Evolutionary conservation across 1,284 basidiomycete species (phyloP), one percentile per base, ranked within the genome.

Genomic region (Melampsora medusae): DNA sequence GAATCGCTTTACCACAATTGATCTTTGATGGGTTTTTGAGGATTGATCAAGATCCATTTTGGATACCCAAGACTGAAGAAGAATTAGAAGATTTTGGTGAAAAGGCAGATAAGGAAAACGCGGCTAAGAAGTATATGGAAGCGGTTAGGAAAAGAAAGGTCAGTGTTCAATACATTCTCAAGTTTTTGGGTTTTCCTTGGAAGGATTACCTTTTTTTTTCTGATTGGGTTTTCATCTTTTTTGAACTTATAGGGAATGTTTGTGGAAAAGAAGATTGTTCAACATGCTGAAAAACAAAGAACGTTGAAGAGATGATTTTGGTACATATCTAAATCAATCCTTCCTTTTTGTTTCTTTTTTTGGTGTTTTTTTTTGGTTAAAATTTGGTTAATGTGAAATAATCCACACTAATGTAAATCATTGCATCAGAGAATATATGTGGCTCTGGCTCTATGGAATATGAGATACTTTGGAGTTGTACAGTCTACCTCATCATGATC

Each of bases 31-130:
- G 53, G 19, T 77, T 49, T 49, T 92, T 96, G 82, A 86, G 93
- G 80, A 86, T 97, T 38, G 92, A 94, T 83, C 88, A 90, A 80
- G 94, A 99, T 85, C 97, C 97, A 2, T 99, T 96, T 86, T 99
- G 97, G 97, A 95, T 99, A 0, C 97, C 97, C 0, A 93, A 93
- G 9, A 99, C 97, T 0, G 92, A 97, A 81, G 97, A 97, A 82
- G 97, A 99, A 81, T 86, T 99, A 59, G 97, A 99, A 84, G 96
- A 98, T 83, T 86, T 99, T 9, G 97, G 97, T 64, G 93, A 96
- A 82, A 97, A 97, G 83, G 91, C 95, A 1, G 97, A 99, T 82
- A 86, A 92, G 68, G 89, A 90, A 25, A 99, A 99, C 82, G 86
- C 97, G n/a, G 96, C 96, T 0, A 95, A 94, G 82, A 88, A 86